Evolutionary conservation across 1,284 basidiomycete genomes (phyloP), one percentile per base, ranked within the genome.

Genomic region (Ceratobasidium sp.): DNA sequence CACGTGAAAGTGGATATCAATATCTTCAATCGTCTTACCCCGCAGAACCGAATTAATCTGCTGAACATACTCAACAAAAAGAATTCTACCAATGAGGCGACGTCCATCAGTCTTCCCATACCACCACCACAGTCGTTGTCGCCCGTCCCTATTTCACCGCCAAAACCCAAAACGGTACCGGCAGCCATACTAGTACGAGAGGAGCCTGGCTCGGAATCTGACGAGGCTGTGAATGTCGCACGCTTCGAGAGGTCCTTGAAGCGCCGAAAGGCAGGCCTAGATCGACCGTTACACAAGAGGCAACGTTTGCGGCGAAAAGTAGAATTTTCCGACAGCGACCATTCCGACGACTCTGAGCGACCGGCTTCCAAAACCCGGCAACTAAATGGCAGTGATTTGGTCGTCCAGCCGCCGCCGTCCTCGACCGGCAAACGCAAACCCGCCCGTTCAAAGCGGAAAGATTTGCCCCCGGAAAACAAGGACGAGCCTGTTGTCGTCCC

Each of bases 401-500:
- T 33, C 3, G n/a, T 17, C 28, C 73, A 63, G 42, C 63, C 73
- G 42, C 56, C 58, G 56, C 42, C 69, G 33, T 73, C 58, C 42
- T 58, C 69, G 28, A 58, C 28, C 23, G n/a, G 20, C 31, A 61
- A 61, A 35, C 74, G 74, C 3, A 65, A 67, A 49, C 53, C 49
- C 26, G 20, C 65, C 28, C 66, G 75, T 63, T 37, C 64, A 10
- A 76, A 76, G 28, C 76, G 45, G 23, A 77, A 67, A 66, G 73
- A 78, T 8, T 61, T 63, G 33, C 69, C 64, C 10, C 35, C 45
- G n/a, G 67, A 73, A 45, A 17, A 33, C 73, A 63, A 77, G 65
- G 86, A 73, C 54, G 64, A 78, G 63, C 60, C 60, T 37, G 79
- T 78, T 26, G 82, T 82, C 61, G 82, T 83, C 39, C 81, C 80